Base-by-base conservation (phyloP, 2,329 filamentous ascomycete genomes). In the Endocalyx cinctus region DNA sequence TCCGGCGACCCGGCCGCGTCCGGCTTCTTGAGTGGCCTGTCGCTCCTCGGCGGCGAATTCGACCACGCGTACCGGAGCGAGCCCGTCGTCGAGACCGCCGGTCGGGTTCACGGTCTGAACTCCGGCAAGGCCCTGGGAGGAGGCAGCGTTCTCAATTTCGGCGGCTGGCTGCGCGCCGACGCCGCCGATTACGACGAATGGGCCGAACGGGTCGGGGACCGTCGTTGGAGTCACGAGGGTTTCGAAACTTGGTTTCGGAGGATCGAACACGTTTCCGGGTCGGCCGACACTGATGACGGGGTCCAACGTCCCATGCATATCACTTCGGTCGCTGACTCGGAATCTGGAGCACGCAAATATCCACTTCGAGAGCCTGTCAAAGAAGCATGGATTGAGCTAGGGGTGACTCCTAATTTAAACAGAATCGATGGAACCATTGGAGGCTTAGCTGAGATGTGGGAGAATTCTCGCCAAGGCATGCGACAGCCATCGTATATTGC, bases 171-270 rank as follows among this genome's bases (percentile, higher is more conserved):
- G 6, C 50, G 43, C 10, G 52, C 35, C 10, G 47, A 50, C 25
- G 42, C 46, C 6, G 38, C 46, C 11, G 51, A 54, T 20, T 54
- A 55, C 17, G 42, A 54, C 12, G 37, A 44, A 15, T 51, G 42
- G 45, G 48, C 42, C 4, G 34, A 49, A 17, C 13, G 31, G 6
- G 44, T 37, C 10, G 37, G 38, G 11, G 43, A 49, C 25, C 30
- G 42, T 8, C 45, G 46, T 3, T 77, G 70, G 58, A 61, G 59
- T 38, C 70, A 67, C 35, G 50, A 67, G 4, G 59, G 59, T 8
- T 57, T 73, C 18, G 53, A 66, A 12, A 64, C 65, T 2, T 76
- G 66, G 49, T 61, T 70, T 34, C 51, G 52, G 23, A 67, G 63
- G 37, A 43, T 56, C 0, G 66, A 69, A 38, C 38, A 36, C 6